These are phyloP conservation scores for Lepidium didymum DNA, from an alignment of 345 rosid species.

Conservation along the genomic window DNA sequence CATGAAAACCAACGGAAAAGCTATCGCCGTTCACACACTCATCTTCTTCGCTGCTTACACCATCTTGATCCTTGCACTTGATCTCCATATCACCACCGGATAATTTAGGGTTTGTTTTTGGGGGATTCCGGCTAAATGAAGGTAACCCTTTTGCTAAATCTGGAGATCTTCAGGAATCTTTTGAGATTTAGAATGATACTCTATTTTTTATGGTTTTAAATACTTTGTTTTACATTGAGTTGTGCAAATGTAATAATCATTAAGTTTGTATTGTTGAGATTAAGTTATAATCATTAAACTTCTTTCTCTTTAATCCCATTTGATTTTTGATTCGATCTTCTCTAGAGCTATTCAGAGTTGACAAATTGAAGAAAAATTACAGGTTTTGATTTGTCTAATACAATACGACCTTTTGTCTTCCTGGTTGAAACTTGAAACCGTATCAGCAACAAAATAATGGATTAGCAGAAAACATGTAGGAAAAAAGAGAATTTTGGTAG, in stretches of 20 bases:
- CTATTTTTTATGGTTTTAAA: neutral
- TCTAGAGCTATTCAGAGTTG: neutral
- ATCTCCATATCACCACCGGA: conserved; percentile 85
- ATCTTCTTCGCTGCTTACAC: conserved; percentile 76
- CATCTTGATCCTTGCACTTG: conserved; percentile 67
- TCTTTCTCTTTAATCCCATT: neutral
- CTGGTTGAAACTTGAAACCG: neutral
- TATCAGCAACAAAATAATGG: neutral
- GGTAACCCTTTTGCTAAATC: conserved; percentile 11
- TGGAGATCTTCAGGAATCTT: conserved; percentile 12
- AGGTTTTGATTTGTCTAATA: neutral
- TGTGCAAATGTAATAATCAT: neutral
- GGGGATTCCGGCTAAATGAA: neutral
- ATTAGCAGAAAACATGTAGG: neutral
- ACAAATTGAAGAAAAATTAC: neutral
- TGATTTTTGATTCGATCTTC: neutral
- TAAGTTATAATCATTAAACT: neutral
- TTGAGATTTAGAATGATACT: neutral
- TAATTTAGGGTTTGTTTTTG: conserved; percentile 11
- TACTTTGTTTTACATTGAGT: conserved; percentile 1
- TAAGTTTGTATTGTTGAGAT: neutral
- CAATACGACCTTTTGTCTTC: neutral
- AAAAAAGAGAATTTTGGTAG: neutral
- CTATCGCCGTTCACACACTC: conserved; percentile 75
- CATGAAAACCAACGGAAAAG: conserved; percentile 91